phyloP scores from a whole-genome alignment of 768 basidiomycete species.

The Russula earlei region DNA sequence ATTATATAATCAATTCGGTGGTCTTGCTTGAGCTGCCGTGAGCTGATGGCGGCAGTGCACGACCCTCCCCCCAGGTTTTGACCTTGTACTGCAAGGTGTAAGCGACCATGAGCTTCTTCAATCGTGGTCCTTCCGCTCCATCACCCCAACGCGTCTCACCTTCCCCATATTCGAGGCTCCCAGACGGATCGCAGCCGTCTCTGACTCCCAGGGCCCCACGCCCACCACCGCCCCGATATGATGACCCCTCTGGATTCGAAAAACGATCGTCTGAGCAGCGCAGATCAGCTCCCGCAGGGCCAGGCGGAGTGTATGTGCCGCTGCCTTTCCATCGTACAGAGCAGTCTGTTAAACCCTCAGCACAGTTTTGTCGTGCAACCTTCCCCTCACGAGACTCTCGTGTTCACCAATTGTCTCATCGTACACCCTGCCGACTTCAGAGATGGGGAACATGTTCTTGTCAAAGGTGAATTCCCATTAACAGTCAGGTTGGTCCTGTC shows the following conservation, averaged over 20 bases:
- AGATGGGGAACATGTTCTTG: slow-evolving; percentile 60
- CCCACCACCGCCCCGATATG: slow-evolving; percentile 22
- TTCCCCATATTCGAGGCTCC: slow-evolving; percentile 17
- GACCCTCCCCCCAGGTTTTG: too few species aligned
- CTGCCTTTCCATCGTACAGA: neutral
- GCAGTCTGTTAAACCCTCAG: neutral
- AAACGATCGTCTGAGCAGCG: slow-evolving; percentile 22
- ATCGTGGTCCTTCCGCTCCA: slow-evolving; percentile 1
- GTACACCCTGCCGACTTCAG: slow-evolving; percentile 72
- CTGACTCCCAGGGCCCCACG: slow-evolving; percentile 18
- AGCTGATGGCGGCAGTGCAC: too few species aligned
- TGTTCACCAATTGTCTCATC: slow-evolving; percentile 73
- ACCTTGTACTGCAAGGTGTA: too few species aligned
- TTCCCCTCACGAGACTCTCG: slow-evolving; percentile 35
- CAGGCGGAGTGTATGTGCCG: slow-evolving; percentile 20
- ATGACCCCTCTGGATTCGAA: slow-evolving; percentile 26
- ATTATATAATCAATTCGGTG: too few species aligned
- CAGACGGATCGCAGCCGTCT: slow-evolving; percentile 13
- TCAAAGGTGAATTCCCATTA: slow-evolving; percentile 62
- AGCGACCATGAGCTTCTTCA: slow-evolving; percentile 17
- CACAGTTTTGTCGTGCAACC: slow-evolving; percentile 23
- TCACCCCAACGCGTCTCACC: slow-evolving; percentile 2
- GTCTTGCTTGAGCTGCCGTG: too few species aligned
- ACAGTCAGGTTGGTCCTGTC: slow-evolving; percentile 53
- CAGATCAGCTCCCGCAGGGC: slow-evolving; percentile 17